phyloP scores from a whole-genome alignment of 495 filamentous ascomycete genomes.

The Neurospora sp. region DNA sequence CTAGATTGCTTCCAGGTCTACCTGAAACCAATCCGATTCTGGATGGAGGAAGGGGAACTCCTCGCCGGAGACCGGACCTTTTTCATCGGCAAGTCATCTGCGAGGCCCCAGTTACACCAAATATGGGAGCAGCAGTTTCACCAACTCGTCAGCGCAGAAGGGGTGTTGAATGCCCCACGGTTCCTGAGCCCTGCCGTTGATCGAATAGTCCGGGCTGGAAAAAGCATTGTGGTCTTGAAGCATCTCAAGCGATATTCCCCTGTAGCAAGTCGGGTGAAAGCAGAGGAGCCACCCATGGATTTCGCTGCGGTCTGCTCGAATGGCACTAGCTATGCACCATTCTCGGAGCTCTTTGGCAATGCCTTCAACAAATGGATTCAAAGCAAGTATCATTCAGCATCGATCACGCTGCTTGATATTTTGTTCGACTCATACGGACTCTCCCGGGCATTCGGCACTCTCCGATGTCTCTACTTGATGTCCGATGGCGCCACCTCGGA shows the following conservation, averaged over 20 bases:
- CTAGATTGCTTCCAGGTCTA: conserved; percentile 78
- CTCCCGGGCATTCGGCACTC: conserved; percentile 50
- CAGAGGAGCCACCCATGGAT: conserved; percentile 34
- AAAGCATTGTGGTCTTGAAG: conserved; percentile 74
- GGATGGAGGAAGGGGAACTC: conserved; percentile 78
- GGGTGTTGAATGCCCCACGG: conserved; percentile 52
- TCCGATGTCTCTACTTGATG: conserved; percentile 65
- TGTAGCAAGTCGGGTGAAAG: conserved; percentile 6
- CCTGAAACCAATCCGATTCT: conserved; percentile 62
- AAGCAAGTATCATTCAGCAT: conserved; percentile 57
- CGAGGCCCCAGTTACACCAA: conserved; percentile 48
- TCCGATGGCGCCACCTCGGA: conserved; percentile 55
- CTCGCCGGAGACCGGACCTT: conserved; percentile 53
- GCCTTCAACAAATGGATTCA: conserved; percentile 65
- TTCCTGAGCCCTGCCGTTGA: conserved; percentile 59
- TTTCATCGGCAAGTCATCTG: conserved; percentile 54
- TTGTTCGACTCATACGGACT: conserved; percentile 64
- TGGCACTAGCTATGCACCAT: conserved; percentile 49
- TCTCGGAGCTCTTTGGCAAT: conserved; percentile 59
- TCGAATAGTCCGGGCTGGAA: conserved; percentile 76
- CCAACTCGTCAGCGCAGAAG: conserved; percentile 44
- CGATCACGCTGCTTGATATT: conserved; percentile 48
- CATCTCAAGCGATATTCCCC: conserved; percentile 39
- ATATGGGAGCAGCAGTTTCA: conserved; percentile 71
- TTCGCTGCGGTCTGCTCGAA: conserved; percentile 45